phyloP scores from a whole-genome alignment of 257 asterid genomes.

The Solanum lignicaule region DNA sequence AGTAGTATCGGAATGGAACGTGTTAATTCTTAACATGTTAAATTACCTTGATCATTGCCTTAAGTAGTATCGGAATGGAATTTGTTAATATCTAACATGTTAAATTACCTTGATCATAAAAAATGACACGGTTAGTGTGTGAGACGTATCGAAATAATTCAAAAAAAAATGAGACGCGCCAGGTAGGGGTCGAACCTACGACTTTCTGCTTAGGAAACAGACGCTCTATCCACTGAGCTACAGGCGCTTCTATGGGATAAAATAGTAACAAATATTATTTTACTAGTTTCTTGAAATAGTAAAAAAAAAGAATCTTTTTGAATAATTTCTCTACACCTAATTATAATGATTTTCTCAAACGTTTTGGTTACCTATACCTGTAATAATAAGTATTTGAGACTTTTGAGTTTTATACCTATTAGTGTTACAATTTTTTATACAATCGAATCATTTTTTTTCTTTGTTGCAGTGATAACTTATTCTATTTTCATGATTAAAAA shows the following conservation, averaged over 20 bases:
- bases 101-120: not conserved
- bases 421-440: too few species aligned
- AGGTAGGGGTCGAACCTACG: slow-evolving; percentile 99
- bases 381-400: not conserved
- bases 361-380: not conserved
- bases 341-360: not conserved
- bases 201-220: slow-evolving; percentile 99
- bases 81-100: not conserved
- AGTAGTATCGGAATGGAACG: too few species aligned
- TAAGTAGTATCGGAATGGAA: not conserved
- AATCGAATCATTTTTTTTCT: not conserved
- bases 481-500: too few species aligned
- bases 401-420: too few species aligned
- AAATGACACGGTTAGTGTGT: not conserved
- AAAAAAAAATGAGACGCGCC: slow-evolving; percentile 37
- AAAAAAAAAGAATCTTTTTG: not conserved
- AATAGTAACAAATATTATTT: rapidly evolving
- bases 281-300: rapidly evolving
- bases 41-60: too few species aligned
- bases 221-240: slow-evolving; percentile 99
- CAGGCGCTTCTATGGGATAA: slow-evolving; percentile 32
- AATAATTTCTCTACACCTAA: not conserved
- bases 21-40: not conserved
- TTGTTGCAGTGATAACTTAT: too few species aligned
- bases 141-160: not conserved